Conservation (phyloP, 1,284 basidiomycete genomes). For the Fomitopsis betulina region DNA sequence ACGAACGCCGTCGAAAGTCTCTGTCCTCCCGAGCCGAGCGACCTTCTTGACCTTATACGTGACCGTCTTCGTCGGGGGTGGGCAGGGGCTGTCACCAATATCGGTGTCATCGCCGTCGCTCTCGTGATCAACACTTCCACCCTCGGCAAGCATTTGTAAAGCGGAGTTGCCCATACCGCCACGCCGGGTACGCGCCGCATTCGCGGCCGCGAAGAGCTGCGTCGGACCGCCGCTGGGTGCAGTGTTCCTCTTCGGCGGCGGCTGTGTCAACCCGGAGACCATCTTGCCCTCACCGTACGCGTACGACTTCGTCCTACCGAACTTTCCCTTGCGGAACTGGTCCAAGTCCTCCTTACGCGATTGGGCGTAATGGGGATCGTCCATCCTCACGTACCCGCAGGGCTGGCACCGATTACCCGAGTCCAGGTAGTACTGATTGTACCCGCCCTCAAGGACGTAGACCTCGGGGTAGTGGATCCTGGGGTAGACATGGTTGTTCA, state of each 20-base stretch:
- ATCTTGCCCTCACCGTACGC: slow-evolving; percentile 74
- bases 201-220: slow-evolving; percentile 62
- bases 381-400: slow-evolving; percentile 86
- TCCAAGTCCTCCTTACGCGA: slow-evolving; percentile 84
- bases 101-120: slow-evolving; percentile 73
- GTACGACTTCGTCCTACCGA: slow-evolving; percentile 84
- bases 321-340: slow-evolving; percentile 86
- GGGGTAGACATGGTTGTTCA: slow-evolving; percentile 88
- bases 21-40: slow-evolving; percentile 47
- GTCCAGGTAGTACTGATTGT: slow-evolving; percentile 79
- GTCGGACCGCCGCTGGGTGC: slow-evolving; percentile 42
- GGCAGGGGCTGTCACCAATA: slow-evolving; percentile 77
- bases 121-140: slow-evolving; percentile 46
- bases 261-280: slow-evolving; percentile 26
- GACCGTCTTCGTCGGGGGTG: slow-evolving; percentile 57
- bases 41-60: slow-evolving; percentile 53
- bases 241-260: slow-evolving; percentile 55
- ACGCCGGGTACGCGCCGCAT: slow-evolving; percentile 56
- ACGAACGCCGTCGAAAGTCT: slow-evolving; percentile 59
- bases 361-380: slow-evolving; percentile 80
- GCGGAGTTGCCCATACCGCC: slow-evolving; percentile 28
- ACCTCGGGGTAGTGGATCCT: slow-evolving; percentile 95
- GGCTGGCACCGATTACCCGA: slow-evolving; percentile 75
- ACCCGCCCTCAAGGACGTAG: slow-evolving; percentile 96
- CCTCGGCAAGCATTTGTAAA: slow-evolving; percentile 62